Evolutionary conservation across 805 yeast genomes (phyloP).

Genomic region (Starmerella vaccinii): DNA sequence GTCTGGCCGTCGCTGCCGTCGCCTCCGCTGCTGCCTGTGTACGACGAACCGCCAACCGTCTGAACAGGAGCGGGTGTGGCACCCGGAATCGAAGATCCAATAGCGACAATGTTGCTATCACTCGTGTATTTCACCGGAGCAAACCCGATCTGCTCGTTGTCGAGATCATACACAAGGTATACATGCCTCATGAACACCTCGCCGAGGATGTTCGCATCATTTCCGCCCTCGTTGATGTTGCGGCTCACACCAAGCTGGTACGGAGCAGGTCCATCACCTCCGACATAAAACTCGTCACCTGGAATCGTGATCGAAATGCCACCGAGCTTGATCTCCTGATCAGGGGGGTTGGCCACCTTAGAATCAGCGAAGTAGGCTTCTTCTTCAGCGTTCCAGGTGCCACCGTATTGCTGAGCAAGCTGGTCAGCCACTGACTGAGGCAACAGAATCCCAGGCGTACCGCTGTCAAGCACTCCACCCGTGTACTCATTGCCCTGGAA

Average conservation of each 20-base stretch:
- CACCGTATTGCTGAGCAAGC: slow-evolving; percentile 13
- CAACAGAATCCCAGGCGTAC: slow-evolving; percentile 41
- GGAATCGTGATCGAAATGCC: slow-evolving; percentile 22
- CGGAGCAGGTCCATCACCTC: slow-evolving; percentile 1
- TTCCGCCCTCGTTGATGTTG: background rate
- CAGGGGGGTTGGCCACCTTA: slow-evolving; percentile 8
- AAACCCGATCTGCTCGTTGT: slow-evolving; percentile 45
- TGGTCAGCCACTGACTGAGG: slow-evolving; percentile 28
- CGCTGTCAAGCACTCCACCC: slow-evolving; percentile 39
- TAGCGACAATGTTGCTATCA: slow-evolving; percentile 6
- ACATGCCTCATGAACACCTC: slow-evolving; percentile 51
- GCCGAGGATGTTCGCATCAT: slow-evolving; percentile 27
- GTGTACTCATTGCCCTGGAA: slow-evolving; percentile 7
- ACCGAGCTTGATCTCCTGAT: slow-evolving; percentile 15
- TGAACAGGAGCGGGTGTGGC: slow-evolving; percentile 14
- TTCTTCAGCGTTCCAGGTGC: background rate
- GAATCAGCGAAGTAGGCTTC: background rate
- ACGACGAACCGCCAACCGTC: background rate
- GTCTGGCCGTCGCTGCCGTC: background rate
- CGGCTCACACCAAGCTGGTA: slow-evolving; percentile 8
- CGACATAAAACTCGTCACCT: slow-evolving; percentile 24
- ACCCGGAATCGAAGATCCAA: slow-evolving; percentile 12
- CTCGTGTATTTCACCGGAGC: slow-evolving; percentile 33
- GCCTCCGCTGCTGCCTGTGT: background rate
- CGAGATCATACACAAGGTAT: slow-evolving; percentile 56